These are phyloP conservation scores for Fusarium euwallaceae DNA, from an alignment of 2,329 filamentous ascomycete genomes.

Conservation along the genomic window DNA sequence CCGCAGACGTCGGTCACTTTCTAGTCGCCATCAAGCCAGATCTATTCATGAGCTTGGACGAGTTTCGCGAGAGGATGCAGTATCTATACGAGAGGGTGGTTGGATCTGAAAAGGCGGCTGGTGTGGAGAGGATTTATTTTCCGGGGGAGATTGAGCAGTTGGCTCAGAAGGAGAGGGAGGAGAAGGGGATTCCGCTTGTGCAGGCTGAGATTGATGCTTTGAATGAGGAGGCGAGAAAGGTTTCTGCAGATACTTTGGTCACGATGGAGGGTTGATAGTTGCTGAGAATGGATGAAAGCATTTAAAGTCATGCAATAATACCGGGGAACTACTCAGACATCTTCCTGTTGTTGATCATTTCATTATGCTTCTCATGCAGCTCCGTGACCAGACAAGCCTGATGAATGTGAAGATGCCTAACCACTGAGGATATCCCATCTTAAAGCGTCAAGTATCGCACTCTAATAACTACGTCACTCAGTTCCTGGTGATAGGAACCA, in stretches of 20 bases:
- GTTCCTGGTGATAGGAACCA: background rate
- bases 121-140: slow-evolving; percentile 71
- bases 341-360: background rate
- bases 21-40: slow-evolving; percentile 80
- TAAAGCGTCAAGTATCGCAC: too few species aligned
- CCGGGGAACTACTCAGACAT: too few species aligned
- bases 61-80: slow-evolving; percentile 74
- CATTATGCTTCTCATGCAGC: background rate
- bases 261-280: background rate
- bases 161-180: slow-evolving; percentile 63
- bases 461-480: too few species aligned
- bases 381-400: background rate
- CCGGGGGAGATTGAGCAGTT: slow-evolving; percentile 73
- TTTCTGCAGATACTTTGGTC: slow-evolving; percentile 51
- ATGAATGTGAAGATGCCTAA: background rate
- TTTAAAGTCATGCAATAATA: background rate
- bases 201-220: slow-evolving; percentile 68
- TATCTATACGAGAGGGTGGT: slow-evolving; percentile 67
- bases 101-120: slow-evolving; percentile 65
- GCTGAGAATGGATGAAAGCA: background rate
- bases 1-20: slow-evolving; percentile 81
- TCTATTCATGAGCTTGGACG: slow-evolving; percentile 77
- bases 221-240: slow-evolving; percentile 65
- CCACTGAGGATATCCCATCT: too few species aligned
- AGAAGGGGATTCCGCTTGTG: slow-evolving; percentile 70